Evolutionary conservation across 2,329 filamentous ascomycete species (phyloP).

Genomic region (Aspergillus aculeatus): DNA sequence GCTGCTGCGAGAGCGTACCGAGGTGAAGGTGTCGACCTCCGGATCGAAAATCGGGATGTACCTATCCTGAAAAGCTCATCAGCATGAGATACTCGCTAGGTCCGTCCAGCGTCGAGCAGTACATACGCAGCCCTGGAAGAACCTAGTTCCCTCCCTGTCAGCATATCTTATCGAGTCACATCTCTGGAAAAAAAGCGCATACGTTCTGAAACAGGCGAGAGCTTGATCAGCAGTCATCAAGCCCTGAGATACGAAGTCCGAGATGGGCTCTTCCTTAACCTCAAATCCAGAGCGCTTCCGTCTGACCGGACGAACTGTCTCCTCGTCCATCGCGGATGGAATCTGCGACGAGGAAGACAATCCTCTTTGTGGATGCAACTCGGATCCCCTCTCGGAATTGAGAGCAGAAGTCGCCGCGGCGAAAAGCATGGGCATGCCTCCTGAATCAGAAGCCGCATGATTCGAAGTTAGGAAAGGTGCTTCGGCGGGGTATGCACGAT

Average conservation of each 20-base stretch:
- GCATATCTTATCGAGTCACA: not conserved
- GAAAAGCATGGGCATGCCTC: not conserved
- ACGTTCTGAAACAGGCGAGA: constrained; percentile 35
- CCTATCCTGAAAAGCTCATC: constrained; percentile 38
- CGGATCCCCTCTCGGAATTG: not conserved
- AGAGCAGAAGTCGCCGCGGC: not conserved
- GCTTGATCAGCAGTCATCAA: constrained; percentile 36
- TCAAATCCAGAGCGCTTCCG: constrained; percentile 35
- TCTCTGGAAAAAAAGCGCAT: constrained; percentile 1
- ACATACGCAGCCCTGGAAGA: constrained; percentile 40
- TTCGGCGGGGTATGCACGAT: not conserved
- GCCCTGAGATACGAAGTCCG: constrained; percentile 37
- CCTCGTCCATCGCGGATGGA: not conserved
- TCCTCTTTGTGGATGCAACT: not conserved
- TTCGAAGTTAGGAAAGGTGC: not conserved
- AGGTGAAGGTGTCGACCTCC: constrained; percentile 46
- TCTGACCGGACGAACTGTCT: constrained; percentile 19
- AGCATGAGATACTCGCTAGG: not conserved
- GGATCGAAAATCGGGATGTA: constrained; percentile 53
- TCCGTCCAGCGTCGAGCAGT: not conserved
- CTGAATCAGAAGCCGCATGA: constrained; percentile 2
- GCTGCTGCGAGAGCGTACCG: constrained; percentile 48
- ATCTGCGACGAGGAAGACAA: not conserved
- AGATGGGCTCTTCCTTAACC: constrained; percentile 32
- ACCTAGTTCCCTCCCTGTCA: constrained; percentile 21